Evolutionary conservation across 2,329 filamentous ascomycete genomes (phyloP).

Genomic region (Phyllosticta citriasiana): DNA sequence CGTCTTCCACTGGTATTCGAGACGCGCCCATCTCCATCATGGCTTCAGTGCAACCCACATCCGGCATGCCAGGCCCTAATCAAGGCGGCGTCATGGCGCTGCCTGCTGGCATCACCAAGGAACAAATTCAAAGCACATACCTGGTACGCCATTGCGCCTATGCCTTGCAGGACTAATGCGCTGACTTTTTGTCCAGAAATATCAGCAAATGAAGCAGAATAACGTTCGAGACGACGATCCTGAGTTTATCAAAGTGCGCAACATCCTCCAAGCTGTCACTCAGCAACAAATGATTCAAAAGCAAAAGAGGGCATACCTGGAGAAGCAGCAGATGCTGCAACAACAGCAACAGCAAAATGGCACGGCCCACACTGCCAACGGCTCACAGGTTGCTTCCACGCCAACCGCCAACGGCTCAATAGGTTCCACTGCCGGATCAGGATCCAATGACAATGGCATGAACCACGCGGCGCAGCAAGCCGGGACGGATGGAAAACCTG

Average conservation of each 20-base stretch:
- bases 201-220: slow-evolving; percentile 75
- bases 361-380: slow-evolving; percentile 33
- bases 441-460: slow-evolving; percentile 19
- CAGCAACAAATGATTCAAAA: slow-evolving; percentile 47
- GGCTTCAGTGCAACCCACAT: slow-evolving; percentile 69
- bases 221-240: slow-evolving; percentile 76
- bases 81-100: slow-evolving; percentile 50
- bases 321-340: slow-evolving; percentile 32
- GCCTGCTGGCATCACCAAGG: slow-evolving; percentile 59
- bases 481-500: slow-evolving; percentile 31
- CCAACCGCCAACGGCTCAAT: slow-evolving; percentile 18
- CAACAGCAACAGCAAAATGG: slow-evolving; percentile 45
- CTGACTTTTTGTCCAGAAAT: slow-evolving; percentile 55
- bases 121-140: slow-evolving; percentile 67
- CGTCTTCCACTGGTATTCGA: not conserved
- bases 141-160: slow-evolving; percentile 40
- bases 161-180: not conserved
- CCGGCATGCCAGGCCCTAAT: slow-evolving; percentile 41
- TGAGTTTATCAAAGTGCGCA: slow-evolving; percentile 73
- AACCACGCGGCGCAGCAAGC: slow-evolving; percentile 18
- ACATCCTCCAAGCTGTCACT: slow-evolving; percentile 64
- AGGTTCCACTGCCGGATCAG: slow-evolving; percentile 17
- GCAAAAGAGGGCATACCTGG: slow-evolving; percentile 23
- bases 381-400: slow-evolving; percentile 24
- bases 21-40: slow-evolving; percentile 36